A percentile compares a stretch with the other conserved stretches of the same genome.
phyloP scores from a whole-genome alignment of 2,329 filamentous ascomycete genomes.

The Cladophialophora carrionii region DNA sequence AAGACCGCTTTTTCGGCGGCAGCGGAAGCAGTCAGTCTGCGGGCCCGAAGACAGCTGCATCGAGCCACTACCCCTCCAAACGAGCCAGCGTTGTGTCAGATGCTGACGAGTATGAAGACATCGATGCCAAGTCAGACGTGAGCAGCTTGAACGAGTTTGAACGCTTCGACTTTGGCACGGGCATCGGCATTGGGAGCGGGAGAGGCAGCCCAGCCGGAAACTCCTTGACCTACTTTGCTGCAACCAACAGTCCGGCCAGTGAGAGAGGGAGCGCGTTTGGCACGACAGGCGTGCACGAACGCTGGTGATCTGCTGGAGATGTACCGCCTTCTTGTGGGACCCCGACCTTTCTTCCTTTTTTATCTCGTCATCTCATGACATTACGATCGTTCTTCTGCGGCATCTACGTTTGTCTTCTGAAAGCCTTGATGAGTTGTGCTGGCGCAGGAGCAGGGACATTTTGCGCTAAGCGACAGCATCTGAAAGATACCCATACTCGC shows the following conservation, averaged over 20 bases:
- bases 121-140: slow-evolving; percentile 38
- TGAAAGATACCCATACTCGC: slow-evolving; percentile 20
- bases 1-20: slow-evolving; percentile 25
- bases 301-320: slow-evolving; percentile 26
- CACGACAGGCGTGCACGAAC: slow-evolving; percentile 23
- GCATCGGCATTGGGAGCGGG: slow-evolving; percentile 21
- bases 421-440: slow-evolving; percentile 15
- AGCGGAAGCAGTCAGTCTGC: slow-evolving; percentile 6
- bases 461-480: slow-evolving; percentile 10
- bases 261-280: slow-evolving; percentile 30
- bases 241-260: slow-evolving; percentile 27
- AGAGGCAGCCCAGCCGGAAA: slow-evolving; percentile 27
- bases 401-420: slow-evolving; percentile 4
- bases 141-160: slow-evolving; percentile 38
- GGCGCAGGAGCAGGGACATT: slow-evolving; percentile 2
- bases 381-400: slow-evolving; percentile 23
- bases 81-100: slow-evolving; percentile 32
- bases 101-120: slow-evolving; percentile 37
- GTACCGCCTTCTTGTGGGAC: background rate
- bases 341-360: slow-evolving; percentile 1
- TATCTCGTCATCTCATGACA: slow-evolving; percentile 23
- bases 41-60: slow-evolving; percentile 5
- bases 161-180: slow-evolving; percentile 34
- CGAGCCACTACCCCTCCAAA: slow-evolving; percentile 7
- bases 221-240: slow-evolving; percentile 30